phyloP scores from a whole-genome alignment of 1,284 basidiomycete genomes.

The Albatrellus sp. region DNA sequence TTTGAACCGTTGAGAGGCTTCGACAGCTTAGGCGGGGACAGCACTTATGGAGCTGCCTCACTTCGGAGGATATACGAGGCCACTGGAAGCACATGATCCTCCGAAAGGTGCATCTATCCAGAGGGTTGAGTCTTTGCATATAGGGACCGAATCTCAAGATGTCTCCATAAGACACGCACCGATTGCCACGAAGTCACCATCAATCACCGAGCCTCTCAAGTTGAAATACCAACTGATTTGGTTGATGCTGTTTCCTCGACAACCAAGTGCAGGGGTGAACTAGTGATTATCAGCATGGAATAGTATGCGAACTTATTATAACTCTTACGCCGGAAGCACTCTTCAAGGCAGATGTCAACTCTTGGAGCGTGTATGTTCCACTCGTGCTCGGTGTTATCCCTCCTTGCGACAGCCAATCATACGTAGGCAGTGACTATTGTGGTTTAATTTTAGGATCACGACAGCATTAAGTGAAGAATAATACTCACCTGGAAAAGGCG shows the following conservation, averaged over 20 bases:
- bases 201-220: constrained; percentile 51
- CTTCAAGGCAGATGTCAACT: constrained; percentile 45
- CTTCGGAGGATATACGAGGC: constrained; percentile 59
- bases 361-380: constrained; percentile 44
- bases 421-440: constrained; percentile 52
- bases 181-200: constrained; percentile 51
- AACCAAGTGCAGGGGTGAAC: constrained; percentile 47
- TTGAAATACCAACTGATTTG: constrained; percentile 59
- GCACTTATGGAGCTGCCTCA: constrained; percentile 18
- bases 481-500: constrained; percentile 43
- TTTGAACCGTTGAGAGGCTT: no score
- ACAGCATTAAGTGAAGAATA: constrained; percentile 1
- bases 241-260: constrained; percentile 33
- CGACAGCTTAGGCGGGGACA: neutral
- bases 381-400: constrained; percentile 57
- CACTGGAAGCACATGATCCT: constrained; percentile 39
- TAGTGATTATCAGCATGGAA: neutral
- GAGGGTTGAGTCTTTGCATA: neutral
- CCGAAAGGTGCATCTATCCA: constrained; percentile 35
- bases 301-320: neutral
- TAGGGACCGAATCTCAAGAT: neutral
- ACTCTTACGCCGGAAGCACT: constrained; percentile 29
- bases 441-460: neutral
- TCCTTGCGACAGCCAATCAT: constrained; percentile 52
- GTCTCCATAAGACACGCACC: constrained; percentile 23